Evolutionary conservation across 179 eudicot genomes (phyloP).

Genomic region (Pouteria campechiana): DNA sequence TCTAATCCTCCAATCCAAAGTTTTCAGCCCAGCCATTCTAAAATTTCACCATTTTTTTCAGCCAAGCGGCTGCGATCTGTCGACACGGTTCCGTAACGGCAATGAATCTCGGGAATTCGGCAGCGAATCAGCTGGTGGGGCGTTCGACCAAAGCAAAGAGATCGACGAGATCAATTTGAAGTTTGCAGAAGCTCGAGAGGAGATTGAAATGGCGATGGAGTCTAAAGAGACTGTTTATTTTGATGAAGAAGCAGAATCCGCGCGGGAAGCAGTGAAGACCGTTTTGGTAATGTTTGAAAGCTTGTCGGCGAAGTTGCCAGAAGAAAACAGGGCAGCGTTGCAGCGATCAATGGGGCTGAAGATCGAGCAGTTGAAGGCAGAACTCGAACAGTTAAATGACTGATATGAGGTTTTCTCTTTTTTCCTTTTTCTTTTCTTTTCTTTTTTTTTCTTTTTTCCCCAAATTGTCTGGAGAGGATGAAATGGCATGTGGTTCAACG

Average conservation of each 20-base stretch:
- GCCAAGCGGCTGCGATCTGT: conserved; percentile 3
- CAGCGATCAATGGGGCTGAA: conserved; percentile 87
- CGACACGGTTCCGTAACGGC: conserved; percentile 2
- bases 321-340: conserved; percentile 35
- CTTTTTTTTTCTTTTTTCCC: not conserved
- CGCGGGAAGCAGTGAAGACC: conserved; percentile 60
- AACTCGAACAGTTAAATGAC: conserved; percentile 75
- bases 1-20: too few species aligned
- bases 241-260: conserved; percentile 85
- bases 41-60: conserved; percentile 4
- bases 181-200: conserved; percentile 91
- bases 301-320: conserved; percentile 41
- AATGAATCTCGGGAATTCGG: conserved; percentile 20
- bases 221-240: conserved; percentile 89
- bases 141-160: conserved; percentile 37
- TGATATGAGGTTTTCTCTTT: conserved; percentile 19
- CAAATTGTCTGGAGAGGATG: not conserved
- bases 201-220: conserved; percentile 81
- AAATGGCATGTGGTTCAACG: too few species aligned
- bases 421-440: not conserved
- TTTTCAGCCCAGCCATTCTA: conserved; percentile 7
- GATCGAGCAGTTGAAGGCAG: conserved; percentile 93
- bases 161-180: conserved; percentile 71
- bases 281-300: conserved; percentile 58
- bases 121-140: conserved; percentile 4